These are phyloP conservation scores for Silene noctiflora DNA, from an alignment of 179 eudicot species.

Conservation along the genomic window DNA sequence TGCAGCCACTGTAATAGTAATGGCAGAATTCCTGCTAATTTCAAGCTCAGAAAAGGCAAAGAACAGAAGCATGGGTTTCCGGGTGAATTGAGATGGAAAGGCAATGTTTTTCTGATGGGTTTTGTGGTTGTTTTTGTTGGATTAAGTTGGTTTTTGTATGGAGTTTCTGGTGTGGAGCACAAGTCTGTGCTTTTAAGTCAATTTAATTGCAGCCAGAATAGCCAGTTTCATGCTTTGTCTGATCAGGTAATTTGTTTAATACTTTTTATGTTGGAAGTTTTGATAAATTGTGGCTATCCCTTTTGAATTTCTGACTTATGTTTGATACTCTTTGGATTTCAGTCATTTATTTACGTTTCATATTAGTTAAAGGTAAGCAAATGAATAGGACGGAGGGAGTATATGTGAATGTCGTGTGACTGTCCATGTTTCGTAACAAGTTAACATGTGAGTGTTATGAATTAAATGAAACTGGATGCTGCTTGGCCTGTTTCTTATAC, in stretches of 20 bases:
- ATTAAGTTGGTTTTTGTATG: slow-evolving; percentile 39
- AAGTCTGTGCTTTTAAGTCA: slow-evolving; percentile 27
- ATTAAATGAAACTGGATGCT: neutral
- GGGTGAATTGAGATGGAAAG: slow-evolving; percentile 43
- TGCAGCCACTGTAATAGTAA: slow-evolving; percentile 38
- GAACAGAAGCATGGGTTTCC: slow-evolving; percentile 38
- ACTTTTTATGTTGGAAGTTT: neutral
- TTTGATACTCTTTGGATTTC: neutral
- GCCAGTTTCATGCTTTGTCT: slow-evolving; percentile 38
- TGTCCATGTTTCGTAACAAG: too few species aligned
- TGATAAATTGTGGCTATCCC: neutral
- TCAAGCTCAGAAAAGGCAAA: slow-evolving; percentile 40
- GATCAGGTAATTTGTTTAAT: slow-evolving; percentile 42
- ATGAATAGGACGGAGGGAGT: too few species aligned
- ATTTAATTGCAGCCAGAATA: slow-evolving; percentile 49
- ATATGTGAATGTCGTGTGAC: too few species aligned
- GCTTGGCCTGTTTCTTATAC: neutral
- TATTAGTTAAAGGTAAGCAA: too few species aligned
- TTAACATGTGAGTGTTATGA: neutral
- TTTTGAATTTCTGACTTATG: neutral
- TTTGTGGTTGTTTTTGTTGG: slow-evolving; percentile 38
- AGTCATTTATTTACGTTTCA: too few species aligned
- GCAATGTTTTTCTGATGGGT: slow-evolving; percentile 29
- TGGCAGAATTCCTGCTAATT: slow-evolving; percentile 38
- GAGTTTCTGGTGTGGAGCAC: slow-evolving; percentile 32